Evolutionary conservation across 129 eudicot species (phyloP).

Genomic region (Escallonia rubra): DNA sequence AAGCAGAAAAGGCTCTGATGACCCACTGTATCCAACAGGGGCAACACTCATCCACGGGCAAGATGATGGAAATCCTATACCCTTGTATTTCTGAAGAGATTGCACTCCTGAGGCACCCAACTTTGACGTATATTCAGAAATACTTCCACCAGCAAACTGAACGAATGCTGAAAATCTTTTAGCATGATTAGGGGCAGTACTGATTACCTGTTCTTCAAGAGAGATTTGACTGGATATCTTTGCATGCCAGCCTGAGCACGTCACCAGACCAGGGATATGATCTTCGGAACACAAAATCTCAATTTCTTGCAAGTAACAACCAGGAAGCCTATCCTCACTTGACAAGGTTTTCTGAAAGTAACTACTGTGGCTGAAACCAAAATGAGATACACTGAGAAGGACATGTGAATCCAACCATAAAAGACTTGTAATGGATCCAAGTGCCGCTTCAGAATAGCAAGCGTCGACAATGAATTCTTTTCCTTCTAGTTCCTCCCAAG

Average conservation of each 20-base stretch:
- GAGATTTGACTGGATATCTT: constrained; percentile 24
- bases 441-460: constrained; percentile 22
- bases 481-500: constrained; percentile 84
- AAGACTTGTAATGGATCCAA: constrained; percentile 52
- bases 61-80: constrained; percentile 53
- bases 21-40: constrained; percentile 30
- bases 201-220: constrained; percentile 47
- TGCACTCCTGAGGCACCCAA: constrained; percentile 18
- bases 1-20: constrained; percentile 39
- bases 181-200: constrained; percentile 44
- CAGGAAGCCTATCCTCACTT: constrained; percentile 21
- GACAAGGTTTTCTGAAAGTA: constrained; percentile 8
- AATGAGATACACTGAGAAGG: constrained; percentile 50
- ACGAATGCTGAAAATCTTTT: constrained; percentile 50
- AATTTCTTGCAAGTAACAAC: constrained; percentile 57
- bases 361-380: constrained; percentile 21
- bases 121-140: constrained; percentile 46
- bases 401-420: constrained; percentile 78
- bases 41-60: constrained; percentile 82
- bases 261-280: constrained; percentile 54
- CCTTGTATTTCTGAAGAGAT: constrained; percentile 33
- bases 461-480: constrained; percentile 49
- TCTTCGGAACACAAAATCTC: constrained; percentile 67
- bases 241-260: constrained; percentile 70
- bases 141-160: constrained; percentile 66